Percentiles rank a stretch among this genome's conserved stretches.
Evolutionary conservation across 2,329 filamentous ascomycete genomes (phyloP).

Genomic region (Xylaria sp.): DNA sequence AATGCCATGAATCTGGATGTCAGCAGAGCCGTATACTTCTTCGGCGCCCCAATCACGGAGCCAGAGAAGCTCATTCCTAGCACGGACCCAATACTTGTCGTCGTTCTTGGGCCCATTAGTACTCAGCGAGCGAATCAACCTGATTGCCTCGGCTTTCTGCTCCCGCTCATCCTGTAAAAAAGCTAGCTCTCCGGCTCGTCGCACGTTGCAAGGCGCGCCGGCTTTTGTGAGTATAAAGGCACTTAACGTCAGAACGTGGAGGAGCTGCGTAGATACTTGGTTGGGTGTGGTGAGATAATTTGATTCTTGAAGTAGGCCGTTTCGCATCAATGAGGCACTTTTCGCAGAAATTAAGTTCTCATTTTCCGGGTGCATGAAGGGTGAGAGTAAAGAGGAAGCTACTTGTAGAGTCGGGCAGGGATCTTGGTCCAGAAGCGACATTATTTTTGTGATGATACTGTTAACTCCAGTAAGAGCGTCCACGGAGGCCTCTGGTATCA

Average conservation of each 20-base stretch:
- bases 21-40: constrained; percentile 48
- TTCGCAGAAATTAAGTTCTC: constrained; percentile 52
- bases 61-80: constrained; percentile 75
- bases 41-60: constrained; percentile 75
- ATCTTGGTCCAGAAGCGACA: constrained; percentile 68
- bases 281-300: constrained; percentile 74
- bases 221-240: constrained; percentile 65
- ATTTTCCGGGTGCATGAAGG: constrained; percentile 49
- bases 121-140: constrained; percentile 65
- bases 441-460: constrained; percentile 67
- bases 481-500: constrained; percentile 67
- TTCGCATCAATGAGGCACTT: constrained; percentile 59
- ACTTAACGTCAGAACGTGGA: constrained; percentile 72
- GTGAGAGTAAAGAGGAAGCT: constrained; percentile 58
- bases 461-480: constrained; percentile 71
- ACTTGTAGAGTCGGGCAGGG: constrained; percentile 63
- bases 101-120: constrained; percentile 65
- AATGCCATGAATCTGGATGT: constrained; percentile 57
- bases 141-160: constrained; percentile 68
- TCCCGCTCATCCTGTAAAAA: constrained; percentile 72
- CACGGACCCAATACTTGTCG: constrained; percentile 70
- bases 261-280: constrained; percentile 63
- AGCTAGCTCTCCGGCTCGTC: constrained; percentile 69
- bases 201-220: constrained; percentile 62
- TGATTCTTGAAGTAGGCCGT: constrained; percentile 64